Conservation (phyloP, 116 monocot species). For the Iris pallida region DNA sequence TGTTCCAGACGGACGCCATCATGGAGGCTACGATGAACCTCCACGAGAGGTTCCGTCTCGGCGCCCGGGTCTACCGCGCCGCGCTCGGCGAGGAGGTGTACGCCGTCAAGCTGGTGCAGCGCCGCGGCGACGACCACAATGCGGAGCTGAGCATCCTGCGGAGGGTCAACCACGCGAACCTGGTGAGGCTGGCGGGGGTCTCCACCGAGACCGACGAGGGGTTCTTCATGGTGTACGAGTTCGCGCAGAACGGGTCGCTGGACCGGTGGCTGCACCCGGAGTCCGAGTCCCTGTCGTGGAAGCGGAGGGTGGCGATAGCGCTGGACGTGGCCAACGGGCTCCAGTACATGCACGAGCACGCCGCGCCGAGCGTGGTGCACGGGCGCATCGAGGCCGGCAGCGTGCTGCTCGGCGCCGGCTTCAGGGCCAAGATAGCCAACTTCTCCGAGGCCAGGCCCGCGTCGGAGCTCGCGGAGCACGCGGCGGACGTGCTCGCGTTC, state of each 20-base stretch:
- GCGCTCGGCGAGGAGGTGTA: slow-evolving; percentile 21
- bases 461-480: background rate
- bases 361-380: slow-evolving; percentile 36
- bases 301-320: slow-evolving; percentile 31
- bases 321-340: slow-evolving; percentile 42
- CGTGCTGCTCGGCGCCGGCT: slow-evolving; percentile 26
- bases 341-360: slow-evolving; percentile 44
- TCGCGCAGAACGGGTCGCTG: slow-evolving; percentile 34
- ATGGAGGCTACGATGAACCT: slow-evolving; percentile 31
- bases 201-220: slow-evolving; percentile 13
- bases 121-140: slow-evolving; percentile 5
- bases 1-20: slow-evolving; percentile 20
- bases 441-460: slow-evolving; percentile 30
- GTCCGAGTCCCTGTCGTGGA: slow-evolving; percentile 29
- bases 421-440: slow-evolving; percentile 48
- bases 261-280: slow-evolving; percentile 34
- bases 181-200: slow-evolving; percentile 31
- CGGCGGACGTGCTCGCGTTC: slow-evolving; percentile 29
- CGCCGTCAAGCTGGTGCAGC: slow-evolving; percentile 28
- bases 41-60: slow-evolving; percentile 20
- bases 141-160: slow-evolving; percentile 32
- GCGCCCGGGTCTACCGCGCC: slow-evolving; percentile 23
- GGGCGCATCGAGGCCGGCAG: slow-evolving; percentile 33
- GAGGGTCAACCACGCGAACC: slow-evolving; percentile 37
- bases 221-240: slow-evolving; percentile 32